A percentile compares a stretch with the other conserved stretches of the same genome.
Evolutionary conservation across 2,329 filamentous ascomycete species (phyloP).

Genomic region (Anisogramma anomala): DNA sequence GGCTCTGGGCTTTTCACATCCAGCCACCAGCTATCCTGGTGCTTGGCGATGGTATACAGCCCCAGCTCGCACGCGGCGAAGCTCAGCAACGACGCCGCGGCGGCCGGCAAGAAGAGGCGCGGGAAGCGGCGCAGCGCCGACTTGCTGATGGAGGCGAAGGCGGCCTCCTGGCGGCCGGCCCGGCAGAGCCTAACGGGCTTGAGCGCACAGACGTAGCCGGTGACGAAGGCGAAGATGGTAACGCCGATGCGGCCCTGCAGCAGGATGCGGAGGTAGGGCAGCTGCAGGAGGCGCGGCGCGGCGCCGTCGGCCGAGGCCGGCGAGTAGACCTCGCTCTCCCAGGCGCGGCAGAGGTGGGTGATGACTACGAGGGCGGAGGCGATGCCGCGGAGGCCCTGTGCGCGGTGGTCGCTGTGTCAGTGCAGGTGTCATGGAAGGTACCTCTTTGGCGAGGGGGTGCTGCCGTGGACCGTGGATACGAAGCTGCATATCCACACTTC

Average conservation of each 20-base stretch:
- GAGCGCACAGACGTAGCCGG: slow-evolving; percentile 52
- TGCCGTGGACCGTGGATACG: no score
- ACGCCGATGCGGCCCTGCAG: slow-evolving; percentile 54
- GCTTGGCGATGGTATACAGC: slow-evolving; percentile 42
- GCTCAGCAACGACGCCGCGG: slow-evolving; percentile 40
- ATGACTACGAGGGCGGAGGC: slow-evolving; percentile 43
- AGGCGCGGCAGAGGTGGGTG: slow-evolving; percentile 41
- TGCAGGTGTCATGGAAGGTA: no score
- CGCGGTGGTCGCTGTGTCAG: not conserved
- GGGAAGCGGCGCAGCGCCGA: slow-evolving; percentile 48
- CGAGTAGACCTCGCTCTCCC: slow-evolving; percentile 38
- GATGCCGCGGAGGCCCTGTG: slow-evolving; percentile 43
- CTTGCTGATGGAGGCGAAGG: slow-evolving; percentile 41
- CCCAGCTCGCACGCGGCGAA: slow-evolving; percentile 44
- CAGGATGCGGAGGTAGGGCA: slow-evolving; percentile 46
- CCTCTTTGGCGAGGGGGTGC: slow-evolving; percentile 2
- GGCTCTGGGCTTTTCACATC: slow-evolving; percentile 34
- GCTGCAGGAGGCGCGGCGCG: slow-evolving; percentile 40
- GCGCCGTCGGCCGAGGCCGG: slow-evolving; percentile 32
- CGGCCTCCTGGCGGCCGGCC: slow-evolving; percentile 40
- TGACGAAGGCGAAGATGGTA: slow-evolving; percentile 53
- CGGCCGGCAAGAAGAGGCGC: slow-evolving; percentile 45
- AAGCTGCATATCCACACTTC: no score
- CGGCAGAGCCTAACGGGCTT: slow-evolving; percentile 47
- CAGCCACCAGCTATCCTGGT: slow-evolving; percentile 50